Percentiles rank a stretch among this genome's conserved stretches.
phyloP scores from a whole-genome alignment of 768 basidiomycete species.

The Coprinopsis strossmayeri region DNA sequence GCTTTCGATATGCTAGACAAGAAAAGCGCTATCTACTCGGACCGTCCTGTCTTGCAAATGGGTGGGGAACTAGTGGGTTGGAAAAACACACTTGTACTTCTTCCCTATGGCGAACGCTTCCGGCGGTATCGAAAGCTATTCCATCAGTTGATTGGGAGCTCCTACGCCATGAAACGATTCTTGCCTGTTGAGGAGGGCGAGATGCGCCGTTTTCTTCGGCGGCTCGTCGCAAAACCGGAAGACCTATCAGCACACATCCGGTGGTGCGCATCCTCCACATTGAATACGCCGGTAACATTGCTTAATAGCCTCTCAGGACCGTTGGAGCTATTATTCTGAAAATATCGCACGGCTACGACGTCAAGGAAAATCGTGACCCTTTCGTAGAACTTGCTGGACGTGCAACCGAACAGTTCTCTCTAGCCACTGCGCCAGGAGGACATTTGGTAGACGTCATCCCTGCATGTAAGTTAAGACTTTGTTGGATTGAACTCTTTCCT shows the following conservation, averaged over 20 bases:
- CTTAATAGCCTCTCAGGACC: conserved; percentile 25
- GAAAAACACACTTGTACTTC: conserved; percentile 48
- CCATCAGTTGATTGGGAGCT: conserved; percentile 43
- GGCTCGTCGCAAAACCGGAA: conserved; percentile 40
- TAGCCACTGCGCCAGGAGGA: conserved; percentile 45
- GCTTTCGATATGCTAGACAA: conserved; percentile 60
- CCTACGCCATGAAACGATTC: conserved; percentile 35
- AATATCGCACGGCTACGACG: conserved; percentile 49
- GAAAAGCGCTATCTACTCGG: conserved; percentile 60
- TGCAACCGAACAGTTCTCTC: conserved; percentile 49
- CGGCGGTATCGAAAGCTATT: conserved; percentile 47
- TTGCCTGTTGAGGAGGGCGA: conserved; percentile 38
- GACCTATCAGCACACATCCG: conserved; percentile 40
- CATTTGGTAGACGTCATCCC: conserved; percentile 49
- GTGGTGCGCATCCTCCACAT: conserved; percentile 27
- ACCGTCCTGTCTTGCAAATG: conserved; percentile 53
- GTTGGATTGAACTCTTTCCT: conserved; percentile 4
- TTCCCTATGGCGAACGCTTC: conserved; percentile 54
- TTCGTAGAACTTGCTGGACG: conserved; percentile 46
- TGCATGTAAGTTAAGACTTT: conserved; percentile 25
- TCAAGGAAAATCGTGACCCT: conserved; percentile 42
- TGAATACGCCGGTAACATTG: conserved; percentile 1
- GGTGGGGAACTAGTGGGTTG: conserved; percentile 51
- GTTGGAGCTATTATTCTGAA: conserved; percentile 48
- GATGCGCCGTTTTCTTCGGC: conserved; percentile 40